Base-by-base conservation (phyloP, 2,329 filamentous ascomycete genomes). In the Fusarium pilosicola region DNA sequence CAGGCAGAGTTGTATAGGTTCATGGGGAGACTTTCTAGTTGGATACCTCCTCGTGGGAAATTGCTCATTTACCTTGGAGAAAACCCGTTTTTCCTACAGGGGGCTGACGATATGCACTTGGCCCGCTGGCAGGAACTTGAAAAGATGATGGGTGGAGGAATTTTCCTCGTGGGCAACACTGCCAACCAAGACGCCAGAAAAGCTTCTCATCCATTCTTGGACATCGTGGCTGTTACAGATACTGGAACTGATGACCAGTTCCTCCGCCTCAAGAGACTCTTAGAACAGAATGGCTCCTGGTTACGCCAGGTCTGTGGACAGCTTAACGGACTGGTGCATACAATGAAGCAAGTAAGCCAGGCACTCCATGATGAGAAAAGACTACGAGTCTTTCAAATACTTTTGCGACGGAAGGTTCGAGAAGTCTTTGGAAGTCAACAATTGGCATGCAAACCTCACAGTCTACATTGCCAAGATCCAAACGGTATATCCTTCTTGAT, bases 51-150 rank as follows among this genome's bases (percentile, higher is more conserved):
- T 42, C 8, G 1, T n/a, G 22, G 39, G 14, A 6, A 2, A 10
- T 15, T 6, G 0, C 14, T 42, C 7, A 7, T 42, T 10, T n/a
- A 4, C 4, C 6, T 15, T 3, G 39, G 13, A 6, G 22, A n/a
- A 42, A 5, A 1, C 10, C 39, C 14, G 8, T 15, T n/a, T 5
- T 1, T 42, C 22, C 22, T 42, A 14, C 8, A n/a, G 15, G 22
- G 6, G 39, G 22, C 6, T 10, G 39, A n/a, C 10, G 14, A 42
- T 14, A 42, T 42, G 11, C 39, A n/a, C 39, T 42, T 42, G 39
- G 14, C 13, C 14, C 39, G 39, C 22, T 42, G 22, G 39, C 22
- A 42, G 39, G 22, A 42, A 14, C 39, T 42, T 42, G 39, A 10
- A 15, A n/a, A n/a, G 15, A 42, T 42, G 39, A 42, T 42, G 39